Percentiles rank a stretch among this genome's conserved stretches.
Conservation (phyloP, 352 stramenopile species). For the Pythium utonaiense region DNA sequence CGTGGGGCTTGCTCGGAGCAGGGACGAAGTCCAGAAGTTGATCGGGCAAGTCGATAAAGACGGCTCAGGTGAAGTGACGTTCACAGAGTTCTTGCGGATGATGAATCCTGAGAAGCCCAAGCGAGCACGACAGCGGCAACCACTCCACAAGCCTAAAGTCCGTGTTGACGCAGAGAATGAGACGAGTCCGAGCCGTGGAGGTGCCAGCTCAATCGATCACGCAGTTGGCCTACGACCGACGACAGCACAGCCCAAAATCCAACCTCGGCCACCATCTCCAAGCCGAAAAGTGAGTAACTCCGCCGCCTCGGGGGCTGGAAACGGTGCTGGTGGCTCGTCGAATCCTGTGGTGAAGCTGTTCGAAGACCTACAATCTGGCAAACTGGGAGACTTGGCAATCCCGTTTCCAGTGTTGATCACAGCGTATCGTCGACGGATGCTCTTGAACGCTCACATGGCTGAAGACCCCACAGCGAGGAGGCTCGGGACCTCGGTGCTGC, state of each 20-base stretch:
- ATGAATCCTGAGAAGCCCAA: constrained; percentile 60
- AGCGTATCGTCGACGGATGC: constrained; percentile 71
- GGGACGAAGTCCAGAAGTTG: constrained; percentile 69
- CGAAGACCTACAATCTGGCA: constrained; percentile 70
- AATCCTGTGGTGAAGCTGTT: constrained; percentile 81
- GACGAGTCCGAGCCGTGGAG: neutral
- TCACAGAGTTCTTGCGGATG: constrained; percentile 67
- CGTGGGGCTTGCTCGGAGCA: constrained; percentile 67
- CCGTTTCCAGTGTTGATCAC: constrained; percentile 79
- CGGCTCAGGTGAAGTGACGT: constrained; percentile 63
- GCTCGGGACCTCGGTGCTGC: constrained; percentile 40
- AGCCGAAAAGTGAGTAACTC: neutral
- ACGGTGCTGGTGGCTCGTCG: neutral
- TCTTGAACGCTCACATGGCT: constrained; percentile 83
- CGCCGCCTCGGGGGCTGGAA: neutral
- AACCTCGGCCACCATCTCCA: neutral
- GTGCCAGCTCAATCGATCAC: neutral
- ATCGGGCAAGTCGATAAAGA: constrained; percentile 71
- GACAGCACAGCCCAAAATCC: neutral
- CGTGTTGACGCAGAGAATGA: neutral
- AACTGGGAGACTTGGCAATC: constrained; percentile 68
- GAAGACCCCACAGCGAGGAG: constrained; percentile 48
- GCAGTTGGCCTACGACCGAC: neutral
- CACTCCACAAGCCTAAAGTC: constrained; percentile 49
- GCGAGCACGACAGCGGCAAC: constrained; percentile 23